Base-by-base conservation (phyloP, 139 green algal species). In the Coccomyxa sp. region DNA sequence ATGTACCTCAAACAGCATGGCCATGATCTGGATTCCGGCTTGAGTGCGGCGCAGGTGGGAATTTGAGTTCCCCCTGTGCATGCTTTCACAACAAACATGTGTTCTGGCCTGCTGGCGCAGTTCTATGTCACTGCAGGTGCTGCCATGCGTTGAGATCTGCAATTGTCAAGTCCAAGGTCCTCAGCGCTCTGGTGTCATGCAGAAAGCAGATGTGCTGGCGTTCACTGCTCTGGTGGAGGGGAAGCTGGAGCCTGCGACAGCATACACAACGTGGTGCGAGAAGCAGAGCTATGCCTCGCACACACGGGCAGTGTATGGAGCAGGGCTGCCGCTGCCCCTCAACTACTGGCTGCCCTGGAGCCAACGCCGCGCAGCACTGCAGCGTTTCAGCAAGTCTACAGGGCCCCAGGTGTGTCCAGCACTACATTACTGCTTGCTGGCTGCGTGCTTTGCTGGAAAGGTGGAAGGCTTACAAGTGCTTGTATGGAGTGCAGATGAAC, bases 181-280 rank as follows among this genome's bases (percentile, higher is more conserved):
- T 64, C 50, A 64, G 50, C 50, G 22, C 18, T 22, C 18, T 64
- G 3, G 22, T 1, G 27, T 31, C 50, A 12, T 64, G 50, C 50
- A 64, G 50, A 18, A 64, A 64, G 50, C 50, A 6, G 50, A 64
- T 18, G 22, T 64, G 68, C 75, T 87, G n/a, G 90, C 90, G 14
- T 92, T 89, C 69, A 37, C 34, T 0, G 50, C 70, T 0, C 77
- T 92, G 10, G 68, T 92, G 18, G 41, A 88, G 44, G 70, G 37
- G 9, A 74, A 72, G 69, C 83, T 94, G 8, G 84, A 91, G 24
- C 70, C 77, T 29, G 90, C 90, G 10, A 89, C 82, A 0, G 71
- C 77, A 16, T 81, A 85, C 55, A 89, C 79, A 55, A 83, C 68
- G 4, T 94, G 90, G 90, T 79, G 80, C 0, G 90, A 94, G 74